These are phyloP conservation scores for Mycena albidolilacea DNA, from an alignment of 768 basidiomycete species.

Conservation along the genomic window DNA sequence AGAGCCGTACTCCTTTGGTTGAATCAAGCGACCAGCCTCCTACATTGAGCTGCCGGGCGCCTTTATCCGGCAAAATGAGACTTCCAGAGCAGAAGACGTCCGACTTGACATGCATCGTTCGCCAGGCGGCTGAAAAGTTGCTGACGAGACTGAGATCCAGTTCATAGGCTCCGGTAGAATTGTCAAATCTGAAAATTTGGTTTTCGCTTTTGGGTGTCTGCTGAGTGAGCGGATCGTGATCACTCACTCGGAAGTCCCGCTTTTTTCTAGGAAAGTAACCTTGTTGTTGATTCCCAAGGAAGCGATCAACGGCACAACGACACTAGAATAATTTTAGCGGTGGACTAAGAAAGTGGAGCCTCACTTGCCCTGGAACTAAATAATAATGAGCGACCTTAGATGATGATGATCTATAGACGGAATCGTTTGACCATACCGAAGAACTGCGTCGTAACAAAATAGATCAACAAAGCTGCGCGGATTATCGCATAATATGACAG, in stretches of 20 bases:
- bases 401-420: not conserved
- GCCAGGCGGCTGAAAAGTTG: slow-evolving; percentile 73
- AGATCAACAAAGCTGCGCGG: not conserved
- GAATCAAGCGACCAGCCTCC: slow-evolving; percentile 83
- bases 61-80: slow-evolving; percentile 82
- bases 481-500: slow-evolving; percentile 9
- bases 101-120: slow-evolving; percentile 81
- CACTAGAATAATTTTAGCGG: slow-evolving; percentile 51
- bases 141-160: slow-evolving; percentile 73
- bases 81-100: slow-evolving; percentile 87
- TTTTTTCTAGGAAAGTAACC: slow-evolving; percentile 84
- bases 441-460: slow-evolving; percentile 52
- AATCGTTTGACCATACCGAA: slow-evolving; percentile 55
- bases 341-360: not conserved
- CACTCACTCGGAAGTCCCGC: slow-evolving; percentile 69
- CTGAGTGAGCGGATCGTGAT: not conserved
- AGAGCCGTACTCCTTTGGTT: slow-evolving; percentile 81
- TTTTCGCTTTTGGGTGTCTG: not conserved
- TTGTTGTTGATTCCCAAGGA: slow-evolving; percentile 88
- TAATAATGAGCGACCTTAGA: not conserved
- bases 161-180: slow-evolving; percentile 86
- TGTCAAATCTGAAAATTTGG: slow-evolving; percentile 56
- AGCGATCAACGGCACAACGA: slow-evolving; percentile 80
- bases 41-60: slow-evolving; percentile 74
- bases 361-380: slow-evolving; percentile 52